Evolutionary conservation across 805 yeast genomes (phyloP), one percentile per base, ranked within the genome.

Genomic region (Wickerhamiella sergipiensis): DNA sequence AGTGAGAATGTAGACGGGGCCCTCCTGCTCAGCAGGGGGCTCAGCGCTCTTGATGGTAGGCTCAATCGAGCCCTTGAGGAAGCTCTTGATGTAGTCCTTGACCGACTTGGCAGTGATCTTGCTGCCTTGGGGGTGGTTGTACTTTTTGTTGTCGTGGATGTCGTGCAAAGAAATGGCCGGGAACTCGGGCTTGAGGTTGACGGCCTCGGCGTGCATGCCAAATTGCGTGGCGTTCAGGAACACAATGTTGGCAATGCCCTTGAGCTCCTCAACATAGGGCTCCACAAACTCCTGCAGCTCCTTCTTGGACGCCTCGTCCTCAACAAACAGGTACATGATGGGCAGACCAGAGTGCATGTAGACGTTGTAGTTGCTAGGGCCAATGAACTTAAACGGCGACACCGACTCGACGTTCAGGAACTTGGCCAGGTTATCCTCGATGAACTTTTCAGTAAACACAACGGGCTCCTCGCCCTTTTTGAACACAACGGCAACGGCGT

Each of bases 121-220:
- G 19, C 59, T 53, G 43, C 70, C 69, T 72, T 89, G 96, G 58
- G 77, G 69, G 59, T 81, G 71, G 65, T 89, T 89, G 65, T 76
- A 90, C 74, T 90, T 92, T 66, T 75, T 72, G 73, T 87, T 85
- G 45, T 69, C 62, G 18, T 59, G 68, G 52, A 78, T 63, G 63
- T 87, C 85, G 70, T 90, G 97, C 59, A 90, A 83, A 47, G 80
- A 95, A 65, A 92, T 82, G 53, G 90, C 78, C 67, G 98, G 98
- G 78, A 84, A 83, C 61, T 80, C 78, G 40, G 46, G 33, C 64
- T 85, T 84, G 78, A 89, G 77, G 75, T 84, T 86, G 66, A 92
- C 76, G 69, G 80, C 78, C 63, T 78, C 82, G 52, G 95, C 95
- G 64, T 90, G 97, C 68, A 76, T 78, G 57, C 95, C 95, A 65